These are phyloP conservation scores for Barnettozyma vustinii DNA, from an alignment of 805 yeast species.

Conservation along the genomic window DNA sequence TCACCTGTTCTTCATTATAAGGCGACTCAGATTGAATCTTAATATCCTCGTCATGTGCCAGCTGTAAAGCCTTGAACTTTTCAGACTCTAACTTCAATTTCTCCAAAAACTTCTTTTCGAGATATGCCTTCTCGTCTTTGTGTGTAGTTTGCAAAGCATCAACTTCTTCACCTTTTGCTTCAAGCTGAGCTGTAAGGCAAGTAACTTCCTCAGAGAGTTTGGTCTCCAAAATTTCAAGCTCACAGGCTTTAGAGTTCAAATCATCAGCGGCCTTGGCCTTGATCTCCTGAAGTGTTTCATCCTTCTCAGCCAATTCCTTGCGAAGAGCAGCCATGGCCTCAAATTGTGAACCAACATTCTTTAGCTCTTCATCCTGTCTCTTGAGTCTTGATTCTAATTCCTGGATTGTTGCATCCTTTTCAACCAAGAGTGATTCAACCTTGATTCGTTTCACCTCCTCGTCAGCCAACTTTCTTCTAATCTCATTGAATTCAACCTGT, in stretches of 20 bases:
- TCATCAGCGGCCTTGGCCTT: conserved; percentile 1
- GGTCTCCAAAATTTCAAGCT: conserved; percentile 3
- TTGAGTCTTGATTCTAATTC: not conserved
- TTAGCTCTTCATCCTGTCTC: not conserved
- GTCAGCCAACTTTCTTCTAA: not conserved
- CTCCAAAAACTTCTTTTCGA: not conserved
- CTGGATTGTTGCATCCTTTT: not conserved
- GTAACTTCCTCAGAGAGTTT: conserved; percentile 2
- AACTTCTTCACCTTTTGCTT: not conserved
- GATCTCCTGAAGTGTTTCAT: conserved; percentile 6
- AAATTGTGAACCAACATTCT: not conserved
- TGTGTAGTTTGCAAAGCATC: not conserved
- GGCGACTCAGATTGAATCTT: conserved; percentile 1
- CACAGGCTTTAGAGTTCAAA: conserved; percentile 1
- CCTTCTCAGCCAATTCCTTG: not conserved
- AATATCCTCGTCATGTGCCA: not conserved
- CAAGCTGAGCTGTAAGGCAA: not conserved
- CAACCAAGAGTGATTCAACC: not conserved
- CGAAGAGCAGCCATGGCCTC: not conserved
- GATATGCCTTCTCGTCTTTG: not conserved
- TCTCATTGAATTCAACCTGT: conserved; percentile 3
- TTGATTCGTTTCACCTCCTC: not conserved
- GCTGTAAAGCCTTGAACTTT: not conserved
- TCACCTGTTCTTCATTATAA: not conserved
- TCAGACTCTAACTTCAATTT: not conserved